These are phyloP conservation scores for Tetramitus jugosus DNA, from an alignment of 208 protist genomes.

Conservation along the genomic window DNA sequence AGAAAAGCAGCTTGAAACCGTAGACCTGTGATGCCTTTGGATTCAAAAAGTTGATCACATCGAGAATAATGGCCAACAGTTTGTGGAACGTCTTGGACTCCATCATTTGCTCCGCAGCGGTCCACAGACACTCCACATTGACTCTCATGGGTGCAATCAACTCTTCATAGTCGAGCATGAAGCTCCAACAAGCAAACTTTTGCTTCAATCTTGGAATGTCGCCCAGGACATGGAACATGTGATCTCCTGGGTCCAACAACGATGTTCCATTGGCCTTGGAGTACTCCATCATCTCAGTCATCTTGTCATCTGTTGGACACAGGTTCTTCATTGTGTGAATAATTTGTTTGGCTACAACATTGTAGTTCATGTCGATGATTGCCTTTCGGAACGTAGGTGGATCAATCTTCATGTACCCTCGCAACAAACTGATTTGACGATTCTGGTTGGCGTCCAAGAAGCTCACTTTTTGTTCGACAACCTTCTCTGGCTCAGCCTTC, in stretches of 20 bases:
- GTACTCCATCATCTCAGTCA: neutral
- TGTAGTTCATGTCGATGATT: neutral
- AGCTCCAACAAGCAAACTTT: neutral
- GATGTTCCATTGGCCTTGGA: no score
- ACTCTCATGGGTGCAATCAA: neutral
- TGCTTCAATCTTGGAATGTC: slow-evolving; percentile 9
- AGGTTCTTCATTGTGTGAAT: neutral
- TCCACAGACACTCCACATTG: neutral
- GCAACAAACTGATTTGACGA: neutral
- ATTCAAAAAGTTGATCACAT: neutral
- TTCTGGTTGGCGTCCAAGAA: neutral
- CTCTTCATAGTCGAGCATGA: neutral
- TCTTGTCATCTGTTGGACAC: neutral
- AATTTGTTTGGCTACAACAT: neutral
- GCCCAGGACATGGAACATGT: neutral
- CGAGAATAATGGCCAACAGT: neutral
- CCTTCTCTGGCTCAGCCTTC: neutral
- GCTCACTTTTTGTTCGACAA: neutral
- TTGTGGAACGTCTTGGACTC: neutral
- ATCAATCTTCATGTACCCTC: neutral
- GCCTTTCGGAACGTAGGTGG: neutral
- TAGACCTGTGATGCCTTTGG: neutral
- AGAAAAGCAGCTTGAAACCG: slow-evolving; percentile 2
- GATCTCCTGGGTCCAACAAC: neutral
- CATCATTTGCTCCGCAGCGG: neutral